Evolutionary conservation across 768 basidiomycete species (phyloP).

Genomic region (Pisolithus microcarpus): DNA sequence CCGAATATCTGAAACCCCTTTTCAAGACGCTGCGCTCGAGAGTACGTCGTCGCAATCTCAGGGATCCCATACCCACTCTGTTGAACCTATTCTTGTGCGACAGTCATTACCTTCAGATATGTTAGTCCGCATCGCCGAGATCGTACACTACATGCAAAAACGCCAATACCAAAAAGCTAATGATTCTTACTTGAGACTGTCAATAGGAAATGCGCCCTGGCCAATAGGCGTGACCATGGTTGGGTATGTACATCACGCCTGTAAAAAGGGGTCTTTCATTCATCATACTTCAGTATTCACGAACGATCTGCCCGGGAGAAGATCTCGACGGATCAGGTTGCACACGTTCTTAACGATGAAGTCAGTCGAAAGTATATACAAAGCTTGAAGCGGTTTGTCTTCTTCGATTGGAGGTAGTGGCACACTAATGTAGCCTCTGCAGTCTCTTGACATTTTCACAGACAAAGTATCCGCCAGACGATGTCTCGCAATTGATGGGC

Average conservation of each 20-base stretch:
- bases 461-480: constrained; percentile 91
- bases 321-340: constrained; percentile 94
- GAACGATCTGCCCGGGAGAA: constrained; percentile 97
- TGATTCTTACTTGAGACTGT: constrained; percentile 92
- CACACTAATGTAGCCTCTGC: constrained; percentile 4
- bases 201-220: constrained; percentile 99
- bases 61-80: background rate
- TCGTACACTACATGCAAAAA: constrained; percentile 94
- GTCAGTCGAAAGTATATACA: constrained; percentile 98
- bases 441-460: constrained; percentile 94
- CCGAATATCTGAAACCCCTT: constrained; percentile 92
- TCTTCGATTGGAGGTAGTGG: background rate
- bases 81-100: constrained; percentile 7
- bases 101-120: constrained; percentile 80
- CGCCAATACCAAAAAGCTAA: constrained; percentile 94
- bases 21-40: constrained; percentile 87
- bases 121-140: constrained; percentile 80
- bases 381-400: constrained; percentile 83
- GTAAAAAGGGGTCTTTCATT: background rate
- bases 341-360: constrained; percentile 98
- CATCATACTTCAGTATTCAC: constrained; percentile 61
- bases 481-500: constrained; percentile 90
- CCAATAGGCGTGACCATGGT: constrained; percentile 99
- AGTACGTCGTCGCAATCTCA: constrained; percentile 40
- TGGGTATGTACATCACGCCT: constrained; percentile 50